A percentile compares a stretch with the other conserved stretches of the same genome.
These are phyloP conservation scores for Phytophthora brassicae DNA, from an alignment of 352 stramenopile genomes.

Conservation along the genomic window DNA sequence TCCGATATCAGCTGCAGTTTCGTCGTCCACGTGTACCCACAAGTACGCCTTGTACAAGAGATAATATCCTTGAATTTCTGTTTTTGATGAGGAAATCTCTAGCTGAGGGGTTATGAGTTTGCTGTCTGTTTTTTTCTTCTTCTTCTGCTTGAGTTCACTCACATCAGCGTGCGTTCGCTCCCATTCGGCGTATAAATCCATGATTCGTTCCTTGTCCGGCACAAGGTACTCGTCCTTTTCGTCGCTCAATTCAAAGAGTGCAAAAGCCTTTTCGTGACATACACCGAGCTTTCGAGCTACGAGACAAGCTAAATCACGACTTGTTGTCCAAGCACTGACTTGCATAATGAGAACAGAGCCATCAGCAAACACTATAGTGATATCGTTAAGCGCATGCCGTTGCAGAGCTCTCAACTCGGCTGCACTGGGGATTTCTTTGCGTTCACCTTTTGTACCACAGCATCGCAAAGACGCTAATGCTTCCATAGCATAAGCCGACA, in stretches of 20 bases:
- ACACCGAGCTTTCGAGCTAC: conserved; percentile 47
- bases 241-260: conserved; percentile 59
- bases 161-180: conserved; percentile 55
- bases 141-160: conserved; percentile 41
- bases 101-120: neutral
- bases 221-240: conserved; percentile 56
- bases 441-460: conserved; percentile 40
- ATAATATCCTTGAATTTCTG: conserved; percentile 26
- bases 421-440: conserved; percentile 62
- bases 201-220: conserved; percentile 62
- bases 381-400: conserved; percentile 42
- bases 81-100: neutral
- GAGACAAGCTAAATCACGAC: conserved; percentile 41
- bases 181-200: conserved; percentile 79
- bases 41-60: conserved; percentile 77
- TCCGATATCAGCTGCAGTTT: conserved; percentile 53
- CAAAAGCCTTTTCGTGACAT: conserved; percentile 47
- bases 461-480: conserved; percentile 42
- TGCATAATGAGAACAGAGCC: conserved; percentile 35
- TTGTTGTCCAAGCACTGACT: conserved; percentile 68
- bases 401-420: conserved; percentile 59
- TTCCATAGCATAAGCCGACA: conserved; percentile 47
- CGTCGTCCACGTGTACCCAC: conserved; percentile 65
- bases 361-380: conserved; percentile 56
- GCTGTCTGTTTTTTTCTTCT: conserved; percentile 25